Evolutionary conservation across 176 grass and related monocot genomes (phyloP).

Genomic region (Triticum urartu): DNA sequence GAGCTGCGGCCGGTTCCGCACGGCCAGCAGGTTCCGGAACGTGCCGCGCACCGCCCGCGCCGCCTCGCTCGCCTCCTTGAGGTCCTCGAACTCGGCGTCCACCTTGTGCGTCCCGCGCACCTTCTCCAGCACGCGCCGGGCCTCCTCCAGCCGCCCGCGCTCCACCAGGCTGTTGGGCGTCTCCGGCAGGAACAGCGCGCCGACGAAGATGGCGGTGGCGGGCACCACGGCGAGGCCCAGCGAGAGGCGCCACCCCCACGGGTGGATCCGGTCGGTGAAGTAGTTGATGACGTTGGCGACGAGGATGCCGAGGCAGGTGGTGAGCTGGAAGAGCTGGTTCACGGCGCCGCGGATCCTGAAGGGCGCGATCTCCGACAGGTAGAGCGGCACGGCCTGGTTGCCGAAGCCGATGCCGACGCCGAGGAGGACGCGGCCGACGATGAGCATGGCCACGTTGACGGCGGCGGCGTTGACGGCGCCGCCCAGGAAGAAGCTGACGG

Average conservation of each 20-base stretch:
- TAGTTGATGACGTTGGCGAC: slow-evolving; percentile 89
- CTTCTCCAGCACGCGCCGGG: slow-evolving; percentile 68
- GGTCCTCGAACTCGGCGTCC: slow-evolving; percentile 91
- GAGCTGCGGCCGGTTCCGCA: slow-evolving; percentile 80
- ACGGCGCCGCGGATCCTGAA: slow-evolving; percentile 87
- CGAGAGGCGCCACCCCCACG: slow-evolving; percentile 90
- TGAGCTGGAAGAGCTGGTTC: slow-evolving; percentile 97
- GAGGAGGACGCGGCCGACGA: slow-evolving; percentile 75
- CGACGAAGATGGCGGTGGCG: slow-evolving; percentile 71
- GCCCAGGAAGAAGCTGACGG: slow-evolving; percentile 89
- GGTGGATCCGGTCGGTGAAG: slow-evolving; percentile 77
- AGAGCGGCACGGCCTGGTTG: slow-evolving; percentile 94
- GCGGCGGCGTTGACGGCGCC: slow-evolving; percentile 74
- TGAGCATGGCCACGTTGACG: slow-evolving; percentile 78
- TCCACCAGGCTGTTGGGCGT: slow-evolving; percentile 99
- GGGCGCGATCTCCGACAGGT: slow-evolving; percentile 90
- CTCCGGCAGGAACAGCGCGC: slow-evolving; percentile 77
- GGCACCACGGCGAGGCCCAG: slow-evolving; percentile 84
- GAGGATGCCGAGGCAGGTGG: slow-evolving; percentile 86
- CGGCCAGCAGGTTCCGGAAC: slow-evolving; percentile 71
- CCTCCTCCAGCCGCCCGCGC: slow-evolving; percentile 59
- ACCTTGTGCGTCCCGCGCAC: slow-evolving; percentile 81
- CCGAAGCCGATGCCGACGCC: slow-evolving; percentile 92
- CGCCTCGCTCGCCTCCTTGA: slow-evolving; percentile 79
- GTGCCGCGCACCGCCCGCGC: slow-evolving; percentile 55